Evolutionary conservation across 192 early-diverging fungal genomes (phyloP).

Genomic region (Umbelopsis sp.): DNA sequence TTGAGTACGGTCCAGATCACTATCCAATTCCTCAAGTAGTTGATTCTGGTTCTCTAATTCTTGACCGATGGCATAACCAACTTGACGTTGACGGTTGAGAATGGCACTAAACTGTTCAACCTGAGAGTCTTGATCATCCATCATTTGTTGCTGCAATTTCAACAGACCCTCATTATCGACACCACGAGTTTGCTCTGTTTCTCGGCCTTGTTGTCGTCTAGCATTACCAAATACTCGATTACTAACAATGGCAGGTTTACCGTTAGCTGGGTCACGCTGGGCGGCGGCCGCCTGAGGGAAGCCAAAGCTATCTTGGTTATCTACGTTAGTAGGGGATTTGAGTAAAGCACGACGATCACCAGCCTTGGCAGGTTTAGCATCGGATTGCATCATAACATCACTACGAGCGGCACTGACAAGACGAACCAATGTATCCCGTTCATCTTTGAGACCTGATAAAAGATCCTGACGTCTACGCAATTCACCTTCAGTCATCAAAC

Average conservation of each 20-base stretch:
- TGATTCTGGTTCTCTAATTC: constrained; percentile 94
- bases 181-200: constrained; percentile 79
- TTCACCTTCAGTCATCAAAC: constrained; percentile 71
- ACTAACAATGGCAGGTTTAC: neutral
- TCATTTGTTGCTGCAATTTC: constrained; percentile 72
- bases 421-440: constrained; percentile 63
- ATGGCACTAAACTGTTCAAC: constrained; percentile 77
- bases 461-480: constrained; percentile 77
- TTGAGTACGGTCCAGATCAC: constrained; percentile 75
- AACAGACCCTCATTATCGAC: constrained; percentile 78
- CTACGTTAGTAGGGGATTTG: constrained; percentile 7
- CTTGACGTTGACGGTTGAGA: constrained; percentile 80
- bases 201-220: constrained; percentile 50
- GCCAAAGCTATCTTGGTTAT: constrained; percentile 4
- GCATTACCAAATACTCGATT: constrained; percentile 75
- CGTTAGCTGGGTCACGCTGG: neutral
- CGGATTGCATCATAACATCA: constrained; percentile 25
- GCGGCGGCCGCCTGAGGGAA: constrained; percentile 9
- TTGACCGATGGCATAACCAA: constrained; percentile 83
- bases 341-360: constrained; percentile 48
- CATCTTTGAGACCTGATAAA: constrained; percentile 71
- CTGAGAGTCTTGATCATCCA: constrained; percentile 82
- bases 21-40: constrained; percentile 81
- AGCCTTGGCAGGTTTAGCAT: constrained; percentile 19
- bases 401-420: constrained; percentile 56